Percentiles rank a stretch among this genome's conserved stretches.
phyloP scores from a whole-genome alignment of 2,329 filamentous ascomycete genomes.

The Xylaria multiplex region DNA sequence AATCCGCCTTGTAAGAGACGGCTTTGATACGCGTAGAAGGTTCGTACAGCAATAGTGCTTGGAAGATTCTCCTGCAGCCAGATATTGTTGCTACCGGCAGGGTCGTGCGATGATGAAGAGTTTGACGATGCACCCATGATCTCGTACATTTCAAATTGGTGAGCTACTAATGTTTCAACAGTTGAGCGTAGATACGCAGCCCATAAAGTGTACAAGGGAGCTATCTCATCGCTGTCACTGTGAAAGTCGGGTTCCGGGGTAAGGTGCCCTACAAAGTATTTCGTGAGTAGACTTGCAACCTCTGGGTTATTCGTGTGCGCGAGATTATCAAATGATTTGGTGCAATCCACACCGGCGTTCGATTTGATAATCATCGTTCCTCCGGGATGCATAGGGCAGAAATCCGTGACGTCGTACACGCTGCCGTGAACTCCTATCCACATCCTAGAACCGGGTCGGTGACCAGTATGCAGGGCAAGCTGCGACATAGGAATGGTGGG shows the following conservation, averaged over 20 bases:
- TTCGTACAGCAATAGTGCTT: conserved; percentile 61
- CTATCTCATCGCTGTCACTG: conserved; percentile 54
- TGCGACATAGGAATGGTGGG: conserved; percentile 61
- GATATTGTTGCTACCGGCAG: conserved; percentile 46
- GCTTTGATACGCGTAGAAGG: conserved; percentile 64
- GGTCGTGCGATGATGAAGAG: conserved; percentile 45
- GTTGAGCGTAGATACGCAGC: conserved; percentile 58
- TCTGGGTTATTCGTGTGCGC: conserved; percentile 66
- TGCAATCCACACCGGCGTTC: conserved; percentile 65
- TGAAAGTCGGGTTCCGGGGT: conserved; percentile 61
- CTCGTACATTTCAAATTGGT: conserved; percentile 64
- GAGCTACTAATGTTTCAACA: conserved; percentile 62
- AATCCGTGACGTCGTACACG: conserved; percentile 65
- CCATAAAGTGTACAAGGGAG: conserved; percentile 61
- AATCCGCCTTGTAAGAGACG: conserved; percentile 62
- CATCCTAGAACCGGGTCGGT: conserved; percentile 57
- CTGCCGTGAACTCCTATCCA: conserved; percentile 65
- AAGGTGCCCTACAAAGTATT: conserved; percentile 64
- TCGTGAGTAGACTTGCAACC: conserved; percentile 62
- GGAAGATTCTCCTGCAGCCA: conserved; percentile 52
- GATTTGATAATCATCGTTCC: conserved; percentile 64
- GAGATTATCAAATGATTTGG: conserved; percentile 62
- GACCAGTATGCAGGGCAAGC: conserved; percentile 62
- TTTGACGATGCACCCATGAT: conserved; percentile 54
- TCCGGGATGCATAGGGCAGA: conserved; percentile 63